These are phyloP conservation scores for Metschnikowia peoriensis DNA, from an alignment of 805 yeast genomes.

Conservation along the genomic window DNA sequence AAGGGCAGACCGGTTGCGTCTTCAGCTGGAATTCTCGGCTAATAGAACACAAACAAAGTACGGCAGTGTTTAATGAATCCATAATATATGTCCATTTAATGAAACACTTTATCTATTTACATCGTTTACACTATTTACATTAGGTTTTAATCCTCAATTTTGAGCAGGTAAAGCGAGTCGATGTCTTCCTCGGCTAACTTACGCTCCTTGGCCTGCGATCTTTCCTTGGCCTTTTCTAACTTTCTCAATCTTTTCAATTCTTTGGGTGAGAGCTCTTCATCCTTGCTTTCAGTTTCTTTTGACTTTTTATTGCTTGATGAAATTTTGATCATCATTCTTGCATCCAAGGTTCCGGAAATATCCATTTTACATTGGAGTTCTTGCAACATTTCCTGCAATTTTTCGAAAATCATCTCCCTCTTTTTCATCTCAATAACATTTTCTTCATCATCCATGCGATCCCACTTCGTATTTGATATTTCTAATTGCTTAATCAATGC, in stretches of 20 bases:
- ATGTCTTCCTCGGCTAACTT: slow-evolving; percentile 31
- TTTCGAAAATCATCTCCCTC: slow-evolving; percentile 29
- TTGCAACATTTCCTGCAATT: slow-evolving; percentile 26
- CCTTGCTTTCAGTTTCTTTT: slow-evolving; percentile 5
- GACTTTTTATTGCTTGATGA: slow-evolving; percentile 8
- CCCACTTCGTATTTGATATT: slow-evolving; percentile 9
- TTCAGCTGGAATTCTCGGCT: slow-evolving; percentile 12
- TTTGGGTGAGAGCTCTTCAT: slow-evolving; percentile 12
- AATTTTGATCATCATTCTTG: slow-evolving; percentile 24
- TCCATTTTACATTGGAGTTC: slow-evolving; percentile 31
- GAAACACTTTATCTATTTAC: slow-evolving; percentile 20
- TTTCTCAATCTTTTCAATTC: slow-evolving; percentile 19
- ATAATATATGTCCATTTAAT: slow-evolving; percentile 13
- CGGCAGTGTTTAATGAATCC: slow-evolving; percentile 19
- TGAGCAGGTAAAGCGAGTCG: slow-evolving; percentile 40
- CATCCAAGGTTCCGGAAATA: slow-evolving; percentile 27
- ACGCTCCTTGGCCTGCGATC: slow-evolving; percentile 18
- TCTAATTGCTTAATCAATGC: slow-evolving; percentile 10
- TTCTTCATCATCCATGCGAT: slow-evolving; percentile 18
- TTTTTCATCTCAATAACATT: slow-evolving; percentile 21
- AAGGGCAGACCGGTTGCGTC: slow-evolving; percentile 25
- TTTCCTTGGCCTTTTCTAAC: slow-evolving; percentile 17
- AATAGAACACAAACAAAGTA: slow-evolving; percentile 11
- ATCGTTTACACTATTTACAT: slow-evolving; percentile 3
- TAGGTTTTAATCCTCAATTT: slow-evolving; percentile 33